These are phyloP conservation scores for Pythium aquatile DNA, from an alignment of 352 stramenopile species.

Conservation along the genomic window DNA sequence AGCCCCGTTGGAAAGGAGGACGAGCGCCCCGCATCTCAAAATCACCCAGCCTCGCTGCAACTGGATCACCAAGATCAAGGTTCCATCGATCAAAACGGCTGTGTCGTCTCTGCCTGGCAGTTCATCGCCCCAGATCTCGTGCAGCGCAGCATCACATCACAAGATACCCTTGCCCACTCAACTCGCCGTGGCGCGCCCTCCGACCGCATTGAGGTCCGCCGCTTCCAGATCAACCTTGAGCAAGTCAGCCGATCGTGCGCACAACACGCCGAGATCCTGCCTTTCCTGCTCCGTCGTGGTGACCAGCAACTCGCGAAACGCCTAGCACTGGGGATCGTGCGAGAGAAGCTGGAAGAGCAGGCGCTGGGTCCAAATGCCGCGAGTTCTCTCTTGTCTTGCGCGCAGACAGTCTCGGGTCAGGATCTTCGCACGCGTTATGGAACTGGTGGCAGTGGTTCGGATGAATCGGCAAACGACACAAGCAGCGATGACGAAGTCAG, in stretches of 20 bases:
- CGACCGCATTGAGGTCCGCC: slow-evolving; percentile 50
- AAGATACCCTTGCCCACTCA: slow-evolving; percentile 14
- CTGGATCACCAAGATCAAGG: slow-evolving; percentile 37
- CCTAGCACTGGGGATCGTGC: slow-evolving; percentile 52
- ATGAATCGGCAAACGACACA: slow-evolving; percentile 35
- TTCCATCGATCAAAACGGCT: slow-evolving; percentile 8
- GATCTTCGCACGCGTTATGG: slow-evolving; percentile 28
- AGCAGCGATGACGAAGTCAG: slow-evolving; percentile 38
- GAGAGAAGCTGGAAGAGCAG: slow-evolving; percentile 55
- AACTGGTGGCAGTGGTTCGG: slow-evolving; percentile 15
- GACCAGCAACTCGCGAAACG: slow-evolving; percentile 45
- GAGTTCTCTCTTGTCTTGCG: slow-evolving; percentile 34
- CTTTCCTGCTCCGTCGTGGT: slow-evolving; percentile 61
- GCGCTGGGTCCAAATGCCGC: slow-evolving; percentile 34
- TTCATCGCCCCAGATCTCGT: slow-evolving; percentile 69
- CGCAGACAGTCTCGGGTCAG: slow-evolving; percentile 45
- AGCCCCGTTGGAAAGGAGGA: slow-evolving; percentile 1
- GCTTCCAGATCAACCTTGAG: slow-evolving; percentile 62
- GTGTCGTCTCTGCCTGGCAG: slow-evolving; percentile 50
- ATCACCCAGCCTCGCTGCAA: slow-evolving; percentile 22
- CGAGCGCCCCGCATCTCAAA: background rate
- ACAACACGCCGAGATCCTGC: slow-evolving; percentile 58
- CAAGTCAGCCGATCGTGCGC: slow-evolving; percentile 59
- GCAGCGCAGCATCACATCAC: slow-evolving; percentile 39
- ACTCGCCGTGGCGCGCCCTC: background rate